phyloP scores from a whole-genome alignment of 805 yeast species.

The Barnettozyma sp. region DNA sequence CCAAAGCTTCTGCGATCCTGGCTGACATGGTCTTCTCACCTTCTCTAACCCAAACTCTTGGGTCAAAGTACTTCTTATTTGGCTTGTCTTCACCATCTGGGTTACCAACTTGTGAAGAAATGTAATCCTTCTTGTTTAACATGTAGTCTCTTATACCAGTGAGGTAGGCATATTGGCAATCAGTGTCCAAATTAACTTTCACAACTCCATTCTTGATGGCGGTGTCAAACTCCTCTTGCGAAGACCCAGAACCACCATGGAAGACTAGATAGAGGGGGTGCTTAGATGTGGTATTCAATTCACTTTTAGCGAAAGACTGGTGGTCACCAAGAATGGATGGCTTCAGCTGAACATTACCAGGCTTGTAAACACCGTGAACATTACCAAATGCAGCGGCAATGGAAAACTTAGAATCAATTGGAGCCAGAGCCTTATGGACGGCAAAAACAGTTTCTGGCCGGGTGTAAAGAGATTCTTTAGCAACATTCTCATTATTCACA shows the following conservation, averaged over 20 bases:
- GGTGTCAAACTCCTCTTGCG: conserved; percentile 83
- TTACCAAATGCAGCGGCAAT: conserved; percentile 99
- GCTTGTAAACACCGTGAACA: conserved; percentile 99
- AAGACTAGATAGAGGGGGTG: conserved; percentile 92
- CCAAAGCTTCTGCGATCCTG: conserved; percentile 80
- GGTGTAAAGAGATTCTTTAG: conserved; percentile 84
- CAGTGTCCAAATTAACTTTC: conserved; percentile 98
- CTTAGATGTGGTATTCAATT: conserved; percentile 43
- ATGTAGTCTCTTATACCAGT: conserved; percentile 96
- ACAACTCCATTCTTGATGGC: conserved; percentile 94
- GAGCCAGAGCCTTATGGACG: conserved; percentile 83
- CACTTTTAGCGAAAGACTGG: conserved; percentile 79
- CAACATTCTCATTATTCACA: conserved; percentile 95
- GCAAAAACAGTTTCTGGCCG: conserved; percentile 89
- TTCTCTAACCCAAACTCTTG: conserved; percentile 99
- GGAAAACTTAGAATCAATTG: conserved; percentile 96
- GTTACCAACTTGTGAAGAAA: conserved; percentile 88
- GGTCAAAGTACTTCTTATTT: conserved; percentile 99
- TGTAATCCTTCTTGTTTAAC: conserved; percentile 92
- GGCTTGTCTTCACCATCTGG: conserved; percentile 99
- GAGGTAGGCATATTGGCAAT: conserved; percentile 97
- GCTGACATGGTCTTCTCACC: conserved; percentile 97
- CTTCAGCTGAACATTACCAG: conserved; percentile 91
- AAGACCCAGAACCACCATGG: conserved; percentile 99
- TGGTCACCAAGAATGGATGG: conserved; percentile 95